Conservation (phyloP, 2,329 filamentous ascomycete genomes). For the Talaromyces pinophilus region DNA sequence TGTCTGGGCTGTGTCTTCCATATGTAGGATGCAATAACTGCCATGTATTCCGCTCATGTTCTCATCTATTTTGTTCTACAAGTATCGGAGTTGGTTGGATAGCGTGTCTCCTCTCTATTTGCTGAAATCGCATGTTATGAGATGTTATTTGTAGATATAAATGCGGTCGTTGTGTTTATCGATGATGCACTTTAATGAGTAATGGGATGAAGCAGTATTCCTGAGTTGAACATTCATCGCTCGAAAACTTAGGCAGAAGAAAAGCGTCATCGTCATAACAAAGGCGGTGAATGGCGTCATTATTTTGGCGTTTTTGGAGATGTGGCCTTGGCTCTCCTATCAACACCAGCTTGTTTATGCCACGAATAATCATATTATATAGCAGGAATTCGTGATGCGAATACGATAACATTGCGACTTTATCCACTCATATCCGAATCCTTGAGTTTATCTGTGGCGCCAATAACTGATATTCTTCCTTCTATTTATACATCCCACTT, state of each 20-base stretch:
- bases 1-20: background rate
- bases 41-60: conserved; percentile 17
- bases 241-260: background rate
- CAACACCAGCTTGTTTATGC: background rate
- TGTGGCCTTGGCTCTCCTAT: conserved; percentile 34
- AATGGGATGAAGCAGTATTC: background rate
- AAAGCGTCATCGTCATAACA: conserved; percentile 11
- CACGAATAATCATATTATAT: background rate
- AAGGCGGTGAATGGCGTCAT: conserved; percentile 41
- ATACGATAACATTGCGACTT: background rate
- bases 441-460: background rate
- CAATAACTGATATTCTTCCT: background rate
- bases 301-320: conserved; percentile 34
- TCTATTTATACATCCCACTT: background rate
- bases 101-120: conserved; percentile 31
- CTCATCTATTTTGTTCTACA: conserved; percentile 14
- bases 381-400: background rate
- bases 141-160: conserved; percentile 24
- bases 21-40: background rate
- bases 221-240: background rate
- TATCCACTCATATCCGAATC: too few relatives aligned
- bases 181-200: background rate
- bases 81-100: conserved; percentile 25
- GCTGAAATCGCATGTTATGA: conserved; percentile 18
- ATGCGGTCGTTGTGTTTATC: background rate